phyloP scores from a whole-genome alignment of 2,329 filamentous ascomycete genomes.

The Nannizziopsis arthrosporioides region DNA sequence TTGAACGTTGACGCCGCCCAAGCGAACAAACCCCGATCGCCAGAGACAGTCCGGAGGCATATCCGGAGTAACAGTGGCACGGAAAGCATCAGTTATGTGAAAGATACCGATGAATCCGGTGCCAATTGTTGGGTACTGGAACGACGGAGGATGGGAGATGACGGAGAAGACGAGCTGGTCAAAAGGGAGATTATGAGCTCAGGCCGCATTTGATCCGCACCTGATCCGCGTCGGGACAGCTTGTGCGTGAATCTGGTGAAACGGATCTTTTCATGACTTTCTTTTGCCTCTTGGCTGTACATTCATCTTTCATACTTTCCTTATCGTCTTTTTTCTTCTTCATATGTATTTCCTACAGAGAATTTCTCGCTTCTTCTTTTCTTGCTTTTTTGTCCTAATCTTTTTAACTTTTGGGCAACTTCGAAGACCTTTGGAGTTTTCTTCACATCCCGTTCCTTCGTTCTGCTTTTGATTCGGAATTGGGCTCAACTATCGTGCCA shows the following conservation, averaged over 20 bases:
- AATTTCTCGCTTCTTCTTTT: constrained; percentile 3
- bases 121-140: constrained; percentile 28
- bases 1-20: constrained; percentile 9
- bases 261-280: background rate
- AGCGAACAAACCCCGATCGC: constrained; percentile 1
- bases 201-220: constrained; percentile 19
- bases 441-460: background rate
- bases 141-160: constrained; percentile 24
- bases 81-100: constrained; percentile 28
- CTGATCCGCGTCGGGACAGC: background rate
- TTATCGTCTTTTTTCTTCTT: background rate
- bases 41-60: constrained; percentile 15
- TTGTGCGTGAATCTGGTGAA: background rate
- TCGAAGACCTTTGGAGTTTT: background rate
- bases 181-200: constrained; percentile 22
- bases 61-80: constrained; percentile 26
- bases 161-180: constrained; percentile 25
- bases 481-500: background rate
- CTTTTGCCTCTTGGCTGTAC: background rate
- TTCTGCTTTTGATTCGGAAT: background rate
- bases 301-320: background rate
- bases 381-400: background rate
- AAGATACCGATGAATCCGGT: constrained; percentile 21
- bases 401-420: background rate
- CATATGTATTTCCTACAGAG: constrained; percentile 1